Evolutionary conservation across 768 basidiomycete species (phyloP), one percentile per base, ranked within the genome.

Genomic region (Mycena alexandri): DNA sequence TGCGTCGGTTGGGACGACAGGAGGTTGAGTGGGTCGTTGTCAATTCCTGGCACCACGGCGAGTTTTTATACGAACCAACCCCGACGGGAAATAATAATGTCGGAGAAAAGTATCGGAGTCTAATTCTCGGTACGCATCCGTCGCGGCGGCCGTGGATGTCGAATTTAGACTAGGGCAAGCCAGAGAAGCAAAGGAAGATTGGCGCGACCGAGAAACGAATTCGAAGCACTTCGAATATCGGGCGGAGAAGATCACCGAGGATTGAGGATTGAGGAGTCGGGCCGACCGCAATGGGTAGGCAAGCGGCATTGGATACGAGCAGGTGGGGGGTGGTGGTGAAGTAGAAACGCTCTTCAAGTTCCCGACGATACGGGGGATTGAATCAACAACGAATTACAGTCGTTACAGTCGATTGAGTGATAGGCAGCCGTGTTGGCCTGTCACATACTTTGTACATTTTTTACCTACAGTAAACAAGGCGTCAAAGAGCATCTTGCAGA

Each of bases 201-300:
- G 46, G 62, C 55, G 63, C 47, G 51, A 13, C 63, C 55, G 63
- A 58, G 44, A 43, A 64, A 34, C 24, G 55, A 51, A 64, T 63
- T 47, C 53, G 9, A 41, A 55, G 38, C 24, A 38, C 43, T 57
- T 57, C 55, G 38, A 52, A 58, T 16, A 25, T 36, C 38, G 47
- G 36, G 14, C 47, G 41, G 34, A 22, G 1, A n/a, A 38, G 48
- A 57, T 51, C 36, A 24, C 36, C 34, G 47, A 47, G 24, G 22
- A n/a, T 24, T 12, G 47, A 47, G 24, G 22, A n/a, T 24, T 12
- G 29, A 29, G 29, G 47, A 25, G 24, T 51, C 50, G 50, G 50
- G 5, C 55, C 54, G 54, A 24, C 12, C 36, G 16, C 17, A 42
- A 44, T 38, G 38, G 25, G 24, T 16, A 24, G 34, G 22, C 16